phyloP scores from a whole-genome alignment of 192 early-diverging fungal genomes.

The Linnemannia exigua region DNA sequence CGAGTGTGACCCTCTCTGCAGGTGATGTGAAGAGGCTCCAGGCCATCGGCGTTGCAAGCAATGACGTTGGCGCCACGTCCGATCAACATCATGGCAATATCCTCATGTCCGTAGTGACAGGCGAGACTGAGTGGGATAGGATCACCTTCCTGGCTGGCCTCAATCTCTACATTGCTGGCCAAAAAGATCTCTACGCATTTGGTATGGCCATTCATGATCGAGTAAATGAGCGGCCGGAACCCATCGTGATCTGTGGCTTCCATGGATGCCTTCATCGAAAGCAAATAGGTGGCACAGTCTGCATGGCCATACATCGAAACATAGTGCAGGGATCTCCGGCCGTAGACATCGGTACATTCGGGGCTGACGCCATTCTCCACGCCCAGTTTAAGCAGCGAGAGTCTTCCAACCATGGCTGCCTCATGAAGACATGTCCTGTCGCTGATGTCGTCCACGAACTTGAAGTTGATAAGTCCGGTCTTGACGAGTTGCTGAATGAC shows the following conservation, averaged over 20 bases:
- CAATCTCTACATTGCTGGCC: slow-evolving; percentile 72
- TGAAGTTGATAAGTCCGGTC: slow-evolving; percentile 80
- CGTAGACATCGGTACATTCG: slow-evolving; percentile 89
- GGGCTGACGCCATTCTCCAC: slow-evolving; percentile 66
- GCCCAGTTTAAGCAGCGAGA: slow-evolving; percentile 74
- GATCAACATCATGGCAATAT: slow-evolving; percentile 88
- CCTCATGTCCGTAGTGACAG: slow-evolving; percentile 91
- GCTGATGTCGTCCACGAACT: slow-evolving; percentile 93
- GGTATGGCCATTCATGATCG: slow-evolving; percentile 86
- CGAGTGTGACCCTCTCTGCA: slow-evolving; percentile 85
- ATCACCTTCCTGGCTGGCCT: slow-evolving; percentile 70
- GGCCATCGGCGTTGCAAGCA: slow-evolving; percentile 79
- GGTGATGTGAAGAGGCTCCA: slow-evolving; percentile 92
- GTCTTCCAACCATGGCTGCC: slow-evolving; percentile 84
- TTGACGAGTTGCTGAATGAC: slow-evolving; percentile 75
- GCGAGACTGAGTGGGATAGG: slow-evolving; percentile 88
- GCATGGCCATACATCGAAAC: slow-evolving; percentile 91
- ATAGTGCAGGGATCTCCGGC: slow-evolving; percentile 92
- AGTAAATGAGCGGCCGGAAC: slow-evolving; percentile 88
- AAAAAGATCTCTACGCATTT: slow-evolving; percentile 83
- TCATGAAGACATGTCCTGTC: slow-evolving; percentile 93
- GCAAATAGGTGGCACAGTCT: slow-evolving; percentile 74
- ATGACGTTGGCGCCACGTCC: slow-evolving; percentile 80
- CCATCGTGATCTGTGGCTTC: slow-evolving; percentile 89
- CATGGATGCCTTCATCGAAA: slow-evolving; percentile 66